These are phyloP conservation scores for Halteria grandinella DNA, from an alignment of 73 alveolate genomes.

Conservation along the genomic window DNA sequence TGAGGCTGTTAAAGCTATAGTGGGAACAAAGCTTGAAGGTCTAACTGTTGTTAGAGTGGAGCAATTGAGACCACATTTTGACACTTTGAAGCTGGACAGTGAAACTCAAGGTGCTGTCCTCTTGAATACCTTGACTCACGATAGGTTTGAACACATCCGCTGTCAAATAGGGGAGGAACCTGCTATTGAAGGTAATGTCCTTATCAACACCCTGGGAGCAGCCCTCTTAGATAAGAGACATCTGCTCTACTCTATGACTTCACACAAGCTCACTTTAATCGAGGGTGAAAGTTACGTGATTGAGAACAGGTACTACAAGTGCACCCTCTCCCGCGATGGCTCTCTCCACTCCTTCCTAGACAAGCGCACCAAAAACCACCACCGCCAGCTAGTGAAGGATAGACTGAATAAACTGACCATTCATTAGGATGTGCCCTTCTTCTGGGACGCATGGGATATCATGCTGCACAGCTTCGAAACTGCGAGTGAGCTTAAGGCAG, in stretches of 20 bases:
- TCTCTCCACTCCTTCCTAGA: slow-evolving; percentile 43
- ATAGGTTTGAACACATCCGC: slow-evolving; percentile 1
- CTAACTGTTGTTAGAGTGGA: too few species aligned
- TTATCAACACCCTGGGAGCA: too few species aligned
- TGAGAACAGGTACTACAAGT: slow-evolving; percentile 30
- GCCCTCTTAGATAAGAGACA: too few species aligned
- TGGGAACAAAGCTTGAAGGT: too few species aligned
- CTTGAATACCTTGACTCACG: slow-evolving; percentile 1
- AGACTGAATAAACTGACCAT: slow-evolving; percentile 29
- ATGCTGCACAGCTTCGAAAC: slow-evolving; percentile 51
- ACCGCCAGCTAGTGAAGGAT: slow-evolving; percentile 40
- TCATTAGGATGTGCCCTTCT: slow-evolving; percentile 69
- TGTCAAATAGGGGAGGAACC: neutral
- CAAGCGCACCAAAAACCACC: slow-evolving; percentile 47
- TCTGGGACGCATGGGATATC: slow-evolving; percentile 81
- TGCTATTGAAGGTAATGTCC: too few species aligned
- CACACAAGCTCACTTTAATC: neutral
- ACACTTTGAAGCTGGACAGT: neutral
- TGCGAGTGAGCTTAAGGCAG: neutral
- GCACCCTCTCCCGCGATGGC: slow-evolving; percentile 19
- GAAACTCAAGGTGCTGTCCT: neutral
- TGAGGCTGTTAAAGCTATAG: neutral
- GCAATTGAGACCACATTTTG: slow-evolving; percentile 9
- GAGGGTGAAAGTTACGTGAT: slow-evolving; percentile 20
- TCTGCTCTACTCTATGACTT: too few species aligned